Conservation (phyloP, 1,139 yeast species). For the Candida tropicalis region DNA sequence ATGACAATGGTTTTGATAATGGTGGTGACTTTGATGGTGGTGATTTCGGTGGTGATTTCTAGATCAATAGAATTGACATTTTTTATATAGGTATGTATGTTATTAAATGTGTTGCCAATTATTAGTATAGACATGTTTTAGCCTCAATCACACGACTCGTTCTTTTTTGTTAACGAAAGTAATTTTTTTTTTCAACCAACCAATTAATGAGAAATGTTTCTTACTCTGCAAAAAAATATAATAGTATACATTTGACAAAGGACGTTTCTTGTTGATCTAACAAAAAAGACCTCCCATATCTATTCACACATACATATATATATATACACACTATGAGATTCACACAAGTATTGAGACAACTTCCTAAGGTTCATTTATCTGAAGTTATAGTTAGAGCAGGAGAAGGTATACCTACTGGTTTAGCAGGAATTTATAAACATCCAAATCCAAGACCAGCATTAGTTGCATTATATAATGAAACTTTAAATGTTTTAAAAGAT, state of each 20-base stretch:
- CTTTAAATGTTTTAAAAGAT: constrained; percentile 57
- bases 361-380: constrained; percentile 19
- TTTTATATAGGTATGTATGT: too few relatives aligned
- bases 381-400: constrained; percentile 65
- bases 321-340: constrained; percentile 35
- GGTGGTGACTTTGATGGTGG: constrained; percentile 31
- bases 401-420: constrained; percentile 75
- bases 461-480: constrained; percentile 68
- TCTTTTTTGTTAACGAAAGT: background rate
- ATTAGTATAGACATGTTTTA: too few relatives aligned
- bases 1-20: constrained; percentile 25
- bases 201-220: constrained; percentile 15
- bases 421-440: constrained; percentile 76
- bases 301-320: background rate
- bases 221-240: constrained; percentile 12
- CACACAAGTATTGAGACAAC: constrained; percentile 49
- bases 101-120: too few relatives aligned
- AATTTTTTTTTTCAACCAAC: constrained; percentile 17
- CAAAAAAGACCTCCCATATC: too few relatives aligned
- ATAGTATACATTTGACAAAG: too few relatives aligned
- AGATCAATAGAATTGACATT: too few relatives aligned
- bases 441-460: constrained; percentile 87
- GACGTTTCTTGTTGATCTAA: too few relatives aligned
- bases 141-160: constrained; percentile 3
- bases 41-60: constrained; percentile 18